Base-by-base conservation (phyloP, 805 yeast genomes). In the Ogataea salicorniae region DNA sequence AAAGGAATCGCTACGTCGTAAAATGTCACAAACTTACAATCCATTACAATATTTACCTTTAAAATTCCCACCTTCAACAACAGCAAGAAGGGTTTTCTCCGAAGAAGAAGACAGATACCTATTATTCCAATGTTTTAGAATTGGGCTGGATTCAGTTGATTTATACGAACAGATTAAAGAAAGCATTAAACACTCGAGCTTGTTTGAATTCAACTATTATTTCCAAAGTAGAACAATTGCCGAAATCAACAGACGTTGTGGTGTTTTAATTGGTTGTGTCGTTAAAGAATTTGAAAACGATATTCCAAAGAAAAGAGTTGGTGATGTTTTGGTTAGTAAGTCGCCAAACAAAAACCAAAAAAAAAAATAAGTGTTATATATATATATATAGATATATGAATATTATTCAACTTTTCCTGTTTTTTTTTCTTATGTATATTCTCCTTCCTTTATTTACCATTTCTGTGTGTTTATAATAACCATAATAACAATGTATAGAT, bases 81-180 rank as follows among this genome's bases (percentile, higher is more conserved):
- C 85, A 8, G 71, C 77, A 36, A 79, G 81, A 61, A 80, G 83
- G 58, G 77, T 84, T 2, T 94, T 81, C 66, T 80, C 87, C 31
- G 95, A 87, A 43, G 96, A 87, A 51, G 97, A 94, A 63, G 99
- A 94, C 66, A 74, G 97, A 57, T 94, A 87, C 64, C 68, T 94
- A 56, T 69, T 94, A 48, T 79, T 90, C 15, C 91, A 87, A 71
- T 69, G 89, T 60, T 84, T 86, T 69, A 74, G 84, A 50, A 80
- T 79, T 61, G 99, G 99, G 0, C 65, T 91, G 34, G 96, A 88
- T 55, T 73, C 83, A 22, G 83, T 81, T 14, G 89, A 87, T 59
- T 70, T 92, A 15, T 87, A 83, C 61, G 99, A 92, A 49, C 66
- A 78, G 52, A 83, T 92, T 42, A 76, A 89, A 46, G 87, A 84